phyloP scores from a whole-genome alignment of 495 filamentous ascomycete genomes.

The Choiromyces venosus region DNA sequence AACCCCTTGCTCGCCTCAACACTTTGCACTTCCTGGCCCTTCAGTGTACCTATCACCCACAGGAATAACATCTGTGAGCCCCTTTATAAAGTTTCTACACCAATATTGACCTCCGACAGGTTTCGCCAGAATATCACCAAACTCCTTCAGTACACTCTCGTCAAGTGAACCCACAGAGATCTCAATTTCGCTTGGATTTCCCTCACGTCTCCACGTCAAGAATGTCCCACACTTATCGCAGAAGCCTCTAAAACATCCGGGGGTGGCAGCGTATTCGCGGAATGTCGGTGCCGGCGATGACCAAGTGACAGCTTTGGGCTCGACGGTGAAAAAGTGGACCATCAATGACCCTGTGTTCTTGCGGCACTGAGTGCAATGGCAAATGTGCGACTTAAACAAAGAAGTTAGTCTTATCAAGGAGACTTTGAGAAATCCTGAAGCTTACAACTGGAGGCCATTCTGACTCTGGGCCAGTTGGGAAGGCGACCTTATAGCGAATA shows the following conservation, averaged over 20 bases:
- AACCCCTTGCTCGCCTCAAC: neutral
- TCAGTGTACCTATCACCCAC: neutral
- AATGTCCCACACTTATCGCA: constrained; percentile 12
- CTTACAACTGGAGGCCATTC: constrained; percentile 42
- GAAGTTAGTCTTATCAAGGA: neutral
- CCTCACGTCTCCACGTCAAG: constrained; percentile 10
- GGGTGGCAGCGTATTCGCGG: constrained; percentile 10
- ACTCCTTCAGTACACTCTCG: neutral
- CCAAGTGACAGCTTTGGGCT: constrained; percentile 40
- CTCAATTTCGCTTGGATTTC: neutral
- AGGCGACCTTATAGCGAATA: constrained; percentile 44
- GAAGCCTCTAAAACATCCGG: constrained; percentile 13
- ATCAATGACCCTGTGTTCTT: constrained; percentile 45
- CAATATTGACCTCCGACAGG: constrained; percentile 8
- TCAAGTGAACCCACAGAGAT: neutral
- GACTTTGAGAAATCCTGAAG: neutral
- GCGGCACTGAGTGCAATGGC: constrained; percentile 49
- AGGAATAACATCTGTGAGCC: constrained; percentile 5
- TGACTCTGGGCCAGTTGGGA: constrained; percentile 31
- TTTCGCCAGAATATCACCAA: neutral
- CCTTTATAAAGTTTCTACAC: constrained; percentile 13
- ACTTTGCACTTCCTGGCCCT: neutral
- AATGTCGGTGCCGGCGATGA: constrained; percentile 2
- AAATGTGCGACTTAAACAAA: constrained; percentile 36
- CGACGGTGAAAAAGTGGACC: constrained; percentile 38